Conservation (phyloP, 768 basidiomycete species). For the Podaxis sp. region DNA sequence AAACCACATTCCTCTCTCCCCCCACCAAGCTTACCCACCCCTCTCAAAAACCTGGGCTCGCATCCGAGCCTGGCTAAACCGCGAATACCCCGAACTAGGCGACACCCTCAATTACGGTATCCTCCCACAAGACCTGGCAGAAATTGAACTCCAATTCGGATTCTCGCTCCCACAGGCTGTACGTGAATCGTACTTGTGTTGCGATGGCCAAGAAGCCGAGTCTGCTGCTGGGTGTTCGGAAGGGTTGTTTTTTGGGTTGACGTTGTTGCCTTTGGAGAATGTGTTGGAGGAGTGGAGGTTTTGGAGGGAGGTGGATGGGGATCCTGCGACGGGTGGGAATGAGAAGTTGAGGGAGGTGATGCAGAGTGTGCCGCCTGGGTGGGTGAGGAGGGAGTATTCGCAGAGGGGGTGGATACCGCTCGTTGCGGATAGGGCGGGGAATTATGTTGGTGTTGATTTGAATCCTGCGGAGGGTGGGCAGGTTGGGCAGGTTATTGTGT, state of each 20-base stretch:
- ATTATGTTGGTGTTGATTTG: slow-evolving; percentile 95
- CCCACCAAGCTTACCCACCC: slow-evolving; percentile 60
- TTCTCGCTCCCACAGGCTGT: slow-evolving; percentile 79
- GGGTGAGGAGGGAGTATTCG: slow-evolving; percentile 88
- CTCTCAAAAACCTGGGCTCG: slow-evolving; percentile 82
- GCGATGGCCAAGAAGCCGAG: slow-evolving; percentile 93
- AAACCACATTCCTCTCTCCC: slow-evolving; percentile 39
- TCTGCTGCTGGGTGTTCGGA: slow-evolving; percentile 83
- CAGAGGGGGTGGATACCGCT: slow-evolving; percentile 97
- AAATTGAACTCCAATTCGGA: slow-evolving; percentile 83
- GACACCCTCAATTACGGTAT: slow-evolving; percentile 95
- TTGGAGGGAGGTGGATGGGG: slow-evolving; percentile 92
- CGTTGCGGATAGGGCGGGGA: slow-evolving; percentile 88
- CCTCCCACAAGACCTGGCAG: slow-evolving; percentile 70
- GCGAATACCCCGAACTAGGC: slow-evolving; percentile 90
- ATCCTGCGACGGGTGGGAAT: slow-evolving; percentile 83
- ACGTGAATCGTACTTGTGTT: slow-evolving; percentile 84
- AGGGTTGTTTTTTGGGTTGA: slow-evolving; percentile 94
- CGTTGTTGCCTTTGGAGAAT: slow-evolving; percentile 88
- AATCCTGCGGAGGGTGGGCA: slow-evolving; percentile 76
- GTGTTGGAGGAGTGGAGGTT: slow-evolving; percentile 95
- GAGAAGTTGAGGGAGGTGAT: slow-evolving; percentile 64
- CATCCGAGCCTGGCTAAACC: slow-evolving; percentile 73
- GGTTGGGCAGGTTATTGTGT: slow-evolving; percentile 92
- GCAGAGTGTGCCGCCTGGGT: slow-evolving; percentile 85